These are phyloP conservation scores for Tulasnella calospora DNA, from an alignment of 768 basidiomycete species.

Conservation along the genomic window DNA sequence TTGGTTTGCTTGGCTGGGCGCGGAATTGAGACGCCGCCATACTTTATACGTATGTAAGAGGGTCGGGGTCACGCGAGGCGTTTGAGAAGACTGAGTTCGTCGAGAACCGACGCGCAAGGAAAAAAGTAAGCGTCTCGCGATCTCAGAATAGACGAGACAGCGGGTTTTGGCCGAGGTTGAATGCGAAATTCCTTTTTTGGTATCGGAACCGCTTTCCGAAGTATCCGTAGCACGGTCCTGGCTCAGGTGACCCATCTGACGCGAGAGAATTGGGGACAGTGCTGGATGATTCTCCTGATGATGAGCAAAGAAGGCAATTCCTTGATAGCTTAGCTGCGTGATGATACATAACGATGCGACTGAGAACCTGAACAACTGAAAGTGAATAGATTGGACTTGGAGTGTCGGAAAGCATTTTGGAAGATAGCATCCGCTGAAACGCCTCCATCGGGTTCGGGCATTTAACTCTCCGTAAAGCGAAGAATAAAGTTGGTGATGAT, in stretches of 20 bases:
- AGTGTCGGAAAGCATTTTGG: neutral
- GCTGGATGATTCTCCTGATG: neutral
- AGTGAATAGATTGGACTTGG: neutral
- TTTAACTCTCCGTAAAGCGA: slow-evolving; percentile 52
- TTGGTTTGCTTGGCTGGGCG: too few species aligned
- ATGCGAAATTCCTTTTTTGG: neutral
- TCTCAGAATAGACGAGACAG: neutral
- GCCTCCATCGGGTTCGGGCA: neutral
- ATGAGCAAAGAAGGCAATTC: neutral
- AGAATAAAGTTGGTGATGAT: slow-evolving; percentile 81
- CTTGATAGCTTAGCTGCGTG: neutral
- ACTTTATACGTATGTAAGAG: neutral
- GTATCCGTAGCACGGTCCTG: neutral
- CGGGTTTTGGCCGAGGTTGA: neutral
- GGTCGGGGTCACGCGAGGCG: neutral
- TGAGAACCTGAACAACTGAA: neutral
- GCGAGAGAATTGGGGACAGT: neutral
- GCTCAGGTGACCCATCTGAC: neutral
- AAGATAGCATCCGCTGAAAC: neutral
- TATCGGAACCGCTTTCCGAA: neutral
- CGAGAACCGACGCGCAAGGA: neutral
- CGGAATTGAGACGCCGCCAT: too few species aligned
- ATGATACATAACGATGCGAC: slow-evolving; percentile 8
- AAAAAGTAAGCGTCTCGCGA: neutral
- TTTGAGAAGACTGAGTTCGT: neutral